These are phyloP conservation scores for Tetraselmis striata DNA, from an alignment of 139 green algal genomes.

Conservation along the genomic window DNA sequence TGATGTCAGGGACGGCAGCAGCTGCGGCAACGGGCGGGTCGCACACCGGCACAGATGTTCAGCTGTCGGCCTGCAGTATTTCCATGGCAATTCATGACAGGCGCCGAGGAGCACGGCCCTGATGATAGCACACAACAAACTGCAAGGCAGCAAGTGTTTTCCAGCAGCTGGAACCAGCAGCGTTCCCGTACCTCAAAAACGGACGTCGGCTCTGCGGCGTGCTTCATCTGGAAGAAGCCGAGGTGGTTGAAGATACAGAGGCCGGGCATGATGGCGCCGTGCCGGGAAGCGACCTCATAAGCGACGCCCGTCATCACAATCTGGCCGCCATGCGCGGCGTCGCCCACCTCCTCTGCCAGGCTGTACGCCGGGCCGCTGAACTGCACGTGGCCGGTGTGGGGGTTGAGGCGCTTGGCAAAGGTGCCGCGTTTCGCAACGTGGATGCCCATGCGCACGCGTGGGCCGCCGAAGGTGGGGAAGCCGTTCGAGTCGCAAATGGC, in stretches of 20 bases:
- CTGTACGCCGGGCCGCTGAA: not conserved
- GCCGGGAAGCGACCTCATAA: not conserved
- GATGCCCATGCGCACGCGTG: conserved; percentile 5
- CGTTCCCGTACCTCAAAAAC: not conserved
- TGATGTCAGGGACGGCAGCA: not conserved
- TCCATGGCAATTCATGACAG: too few species aligned
- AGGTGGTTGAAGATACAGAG: not conserved
- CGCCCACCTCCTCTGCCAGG: not conserved
- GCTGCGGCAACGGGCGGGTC: too few species aligned
- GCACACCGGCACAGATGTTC: too few species aligned
- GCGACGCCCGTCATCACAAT: not conserved
- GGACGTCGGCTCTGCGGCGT: not conserved
- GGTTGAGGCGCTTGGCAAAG: not conserved
- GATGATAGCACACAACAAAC: too few species aligned
- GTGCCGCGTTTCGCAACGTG: conserved; percentile 10
- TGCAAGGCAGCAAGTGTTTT: too few species aligned
- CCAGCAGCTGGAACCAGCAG: too few species aligned
- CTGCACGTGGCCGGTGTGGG: not conserved
- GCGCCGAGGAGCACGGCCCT: too few species aligned
- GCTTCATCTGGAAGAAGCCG: not conserved
- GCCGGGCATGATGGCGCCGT: not conserved
- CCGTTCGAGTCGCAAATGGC: not conserved
- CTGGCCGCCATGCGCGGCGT: not conserved
- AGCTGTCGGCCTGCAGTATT: too few species aligned
- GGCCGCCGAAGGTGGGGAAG: not conserved